phyloP scores from a whole-genome alignment of 352 stramenopile genomes.

The Globisporangium uncinulatum region DNA sequence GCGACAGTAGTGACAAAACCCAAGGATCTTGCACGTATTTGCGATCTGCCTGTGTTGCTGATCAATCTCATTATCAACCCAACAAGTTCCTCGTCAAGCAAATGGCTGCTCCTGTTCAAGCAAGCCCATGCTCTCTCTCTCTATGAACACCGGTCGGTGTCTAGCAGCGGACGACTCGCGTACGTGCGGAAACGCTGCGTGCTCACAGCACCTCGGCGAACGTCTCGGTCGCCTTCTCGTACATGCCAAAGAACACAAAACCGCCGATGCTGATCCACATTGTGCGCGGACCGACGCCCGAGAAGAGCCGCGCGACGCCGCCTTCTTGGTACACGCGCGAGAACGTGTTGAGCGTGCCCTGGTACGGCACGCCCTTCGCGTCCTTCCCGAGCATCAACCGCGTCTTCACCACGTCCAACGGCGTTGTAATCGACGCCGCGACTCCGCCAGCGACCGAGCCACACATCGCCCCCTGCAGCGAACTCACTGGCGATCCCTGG shows the following conservation, averaged over 20 bases:
- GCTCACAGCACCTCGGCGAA: slow-evolving; percentile 54
- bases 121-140: too few relatives aligned
- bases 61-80: too few relatives aligned
- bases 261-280: slow-evolving; percentile 99
- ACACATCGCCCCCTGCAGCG: slow-evolving; percentile 92
- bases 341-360: slow-evolving; percentile 87
- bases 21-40: too few relatives aligned
- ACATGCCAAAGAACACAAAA: slow-evolving; percentile 99
- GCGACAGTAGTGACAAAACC: too few relatives aligned
- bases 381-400: slow-evolving; percentile 97
- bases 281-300: slow-evolving; percentile 92
- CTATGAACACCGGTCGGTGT: too few relatives aligned
- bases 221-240: slow-evolving; percentile 90
- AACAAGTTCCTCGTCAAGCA: too few relatives aligned
- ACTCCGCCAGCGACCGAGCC: slow-evolving; percentile 94
- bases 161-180: too few relatives aligned
- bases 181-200: too few relatives aligned
- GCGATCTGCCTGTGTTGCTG: too few relatives aligned
- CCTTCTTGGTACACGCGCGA: slow-evolving; percentile 89
- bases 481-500: slow-evolving; percentile 76
- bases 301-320: slow-evolving; percentile 89
- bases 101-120: too few relatives aligned
- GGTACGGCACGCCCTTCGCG: slow-evolving; percentile 90
- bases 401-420: slow-evolving; percentile 99
- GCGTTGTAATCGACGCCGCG: slow-evolving; percentile 97